Base-by-base conservation (phyloP, 139 green algal species). In the Cymbomonas tetramitiformis region DNA sequence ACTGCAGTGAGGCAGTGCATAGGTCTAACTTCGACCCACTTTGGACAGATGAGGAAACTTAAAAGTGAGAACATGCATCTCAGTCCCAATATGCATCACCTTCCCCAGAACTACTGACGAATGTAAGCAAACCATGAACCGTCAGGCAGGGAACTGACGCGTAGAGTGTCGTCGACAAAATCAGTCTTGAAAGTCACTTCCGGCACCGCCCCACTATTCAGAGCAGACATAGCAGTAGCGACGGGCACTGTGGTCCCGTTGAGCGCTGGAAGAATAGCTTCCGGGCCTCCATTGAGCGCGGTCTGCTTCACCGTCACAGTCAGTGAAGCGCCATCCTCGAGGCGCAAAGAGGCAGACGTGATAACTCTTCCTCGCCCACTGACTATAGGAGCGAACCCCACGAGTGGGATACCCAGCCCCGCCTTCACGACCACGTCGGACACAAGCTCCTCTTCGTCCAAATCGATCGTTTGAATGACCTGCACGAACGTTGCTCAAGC, bases 161-260 rank as follows among this genome's bases (percentile, higher is more conserved):
- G n/a, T 25, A 49, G 38, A 1, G 48, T 26, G 23, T 60, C 34
- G 52, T 60, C 52, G 1, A 60, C 19, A 26, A 40, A 60, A 1
- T 10, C 29, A 10, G 25, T 33, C 9, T 32, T n/a, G 32, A 60
- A 31, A 10, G 29, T 23, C 33, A 49, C 52, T 26, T 48, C 36
- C 23, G 48, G 48, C 5, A 18, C 25, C 18, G 33, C 19, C 12
- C 33, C 52, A 5, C 30, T 38, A 10, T 15, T 25, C 3, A 60
- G 31, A 12, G 9, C 10, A 28, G 28, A 30, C 36, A 60, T 50
- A 1, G 36, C 34, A 25, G 48, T 38, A 10, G 28, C 52, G 25
- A 60, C 52, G 1, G 52, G 52, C 18, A 60, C 52, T 6, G 36
- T 48, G 52, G 52, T 50, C 8, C 36, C 36, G 26, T 60, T 60